Conservation (phyloP, 352 stramenopile genomes). For the Pythium grandisporangium region DNA sequence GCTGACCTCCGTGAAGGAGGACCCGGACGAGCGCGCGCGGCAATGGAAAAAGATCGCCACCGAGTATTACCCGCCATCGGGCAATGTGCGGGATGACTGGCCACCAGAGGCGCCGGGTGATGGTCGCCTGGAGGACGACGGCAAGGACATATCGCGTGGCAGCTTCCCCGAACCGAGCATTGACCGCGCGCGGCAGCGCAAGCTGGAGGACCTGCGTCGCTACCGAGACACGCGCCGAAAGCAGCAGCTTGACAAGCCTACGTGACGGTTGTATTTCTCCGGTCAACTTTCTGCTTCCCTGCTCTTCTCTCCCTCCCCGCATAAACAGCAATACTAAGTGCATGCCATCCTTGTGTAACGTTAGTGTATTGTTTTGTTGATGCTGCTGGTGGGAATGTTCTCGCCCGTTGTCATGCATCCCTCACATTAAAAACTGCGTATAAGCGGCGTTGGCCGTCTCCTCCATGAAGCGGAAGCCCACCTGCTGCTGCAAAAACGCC, state of each 20-base stretch:
- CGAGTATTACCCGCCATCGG: slow-evolving; percentile 52
- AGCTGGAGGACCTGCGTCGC: slow-evolving; percentile 58
- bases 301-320: too few species aligned
- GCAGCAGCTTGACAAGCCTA: slow-evolving; percentile 28
- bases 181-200: slow-evolving; percentile 59
- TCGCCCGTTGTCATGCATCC: too few species aligned
- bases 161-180: slow-evolving; percentile 61
- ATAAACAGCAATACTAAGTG: too few species aligned
- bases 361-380: slow-evolving; percentile 17
- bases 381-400: too few species aligned
- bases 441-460: slow-evolving; percentile 82
- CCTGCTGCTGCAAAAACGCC: slow-evolving; percentile 48
- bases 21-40: slow-evolving; percentile 49
- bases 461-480: slow-evolving; percentile 75
- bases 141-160: slow-evolving; percentile 19
- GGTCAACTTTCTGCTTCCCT: too few species aligned
- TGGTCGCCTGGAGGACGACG: slow-evolving; percentile 12
- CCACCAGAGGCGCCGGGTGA: slow-evolving; percentile 8
- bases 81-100: slow-evolving; percentile 18
- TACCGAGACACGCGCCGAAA: slow-evolving; percentile 56
- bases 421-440: slow-evolving; percentile 71
- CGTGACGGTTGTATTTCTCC: too few species aligned
- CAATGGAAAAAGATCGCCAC: slow-evolving; percentile 59
- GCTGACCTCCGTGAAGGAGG: slow-evolving; percentile 34
- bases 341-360: too few species aligned